These are phyloP conservation scores for Sugiyamaella marilandica DNA, from an alignment of 805 yeast species.

Conservation along the genomic window DNA sequence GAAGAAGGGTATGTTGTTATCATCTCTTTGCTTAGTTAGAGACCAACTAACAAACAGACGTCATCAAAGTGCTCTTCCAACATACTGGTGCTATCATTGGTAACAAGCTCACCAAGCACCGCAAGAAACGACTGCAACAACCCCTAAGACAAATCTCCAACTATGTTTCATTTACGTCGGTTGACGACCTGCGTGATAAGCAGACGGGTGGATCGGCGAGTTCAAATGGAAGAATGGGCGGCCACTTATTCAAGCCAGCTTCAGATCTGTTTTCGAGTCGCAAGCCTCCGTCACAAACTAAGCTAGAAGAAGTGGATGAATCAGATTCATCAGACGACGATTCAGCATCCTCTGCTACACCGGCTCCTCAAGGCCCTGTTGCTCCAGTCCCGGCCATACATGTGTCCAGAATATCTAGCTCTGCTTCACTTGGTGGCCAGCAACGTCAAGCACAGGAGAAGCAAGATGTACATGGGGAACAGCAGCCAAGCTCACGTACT, in stretches of 20 bases:
- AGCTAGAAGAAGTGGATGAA: not conserved
- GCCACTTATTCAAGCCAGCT: not conserved
- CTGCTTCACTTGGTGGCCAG: not conserved
- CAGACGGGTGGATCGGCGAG: not conserved
- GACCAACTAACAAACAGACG: constrained; percentile 22
- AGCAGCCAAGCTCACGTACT: no score
- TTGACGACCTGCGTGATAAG: constrained; percentile 20
- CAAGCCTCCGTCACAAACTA: not conserved
- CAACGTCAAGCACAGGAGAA: not conserved
- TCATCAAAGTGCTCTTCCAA: constrained; percentile 35
- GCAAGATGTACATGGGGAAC: not conserved
- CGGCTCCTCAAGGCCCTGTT: not conserved
- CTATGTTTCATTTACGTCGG: constrained; percentile 33
- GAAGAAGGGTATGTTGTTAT: constrained; percentile 43
- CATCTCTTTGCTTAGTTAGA: not conserved
- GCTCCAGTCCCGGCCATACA: not conserved
- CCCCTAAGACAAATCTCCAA: constrained; percentile 33
- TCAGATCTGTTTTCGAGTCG: not conserved
- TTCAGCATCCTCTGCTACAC: not conserved
- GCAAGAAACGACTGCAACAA: constrained; percentile 16
- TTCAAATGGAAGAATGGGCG: not conserved
- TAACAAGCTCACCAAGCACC: constrained; percentile 55
- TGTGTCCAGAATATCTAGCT: not conserved
- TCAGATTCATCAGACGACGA: not conserved
- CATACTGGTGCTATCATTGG: constrained; percentile 70